Conservation (phyloP, 495 filamentous ascomycete species). For the Pseudotulostoma volvatum region DNA sequence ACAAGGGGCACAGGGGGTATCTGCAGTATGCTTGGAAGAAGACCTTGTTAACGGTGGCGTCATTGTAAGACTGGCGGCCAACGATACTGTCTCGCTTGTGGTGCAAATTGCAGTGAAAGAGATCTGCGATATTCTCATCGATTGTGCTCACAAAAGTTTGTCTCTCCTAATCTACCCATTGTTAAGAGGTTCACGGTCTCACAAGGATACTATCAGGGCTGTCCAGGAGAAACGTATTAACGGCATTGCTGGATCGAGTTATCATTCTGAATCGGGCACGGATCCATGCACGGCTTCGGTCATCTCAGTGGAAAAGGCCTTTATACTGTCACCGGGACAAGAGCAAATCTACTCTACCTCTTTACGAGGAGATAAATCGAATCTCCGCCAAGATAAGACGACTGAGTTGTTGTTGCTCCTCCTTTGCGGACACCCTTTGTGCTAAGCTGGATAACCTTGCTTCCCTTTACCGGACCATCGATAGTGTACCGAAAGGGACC, state of each 20-base stretch:
- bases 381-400: background rate
- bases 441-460: background rate
- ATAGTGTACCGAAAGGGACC: background rate
- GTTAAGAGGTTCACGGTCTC: no score
- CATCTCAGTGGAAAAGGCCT: slow-evolving; percentile 3
- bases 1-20: background rate
- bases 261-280: slow-evolving; percentile 3
- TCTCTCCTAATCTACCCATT: no score
- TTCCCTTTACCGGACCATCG: slow-evolving; percentile 1
- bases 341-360: background rate
- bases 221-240: background rate
- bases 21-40: slow-evolving; percentile 8
- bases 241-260: slow-evolving; percentile 1
- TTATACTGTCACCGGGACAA: background rate
- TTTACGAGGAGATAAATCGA: slow-evolving; percentile 3
- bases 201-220: no score
- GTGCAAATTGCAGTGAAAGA: slow-evolving; percentile 1
- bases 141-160: slow-evolving; percentile 4
- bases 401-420: background rate
- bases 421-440: background rate
- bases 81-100: background rate
- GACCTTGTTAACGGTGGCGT: background rate
- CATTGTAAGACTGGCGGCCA: background rate
- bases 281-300: slow-evolving; percentile 8
- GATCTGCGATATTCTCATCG: slow-evolving; percentile 1